Conservation (phyloP, 257 asterid genomes). For the Rubia yunnanensis region DNA sequence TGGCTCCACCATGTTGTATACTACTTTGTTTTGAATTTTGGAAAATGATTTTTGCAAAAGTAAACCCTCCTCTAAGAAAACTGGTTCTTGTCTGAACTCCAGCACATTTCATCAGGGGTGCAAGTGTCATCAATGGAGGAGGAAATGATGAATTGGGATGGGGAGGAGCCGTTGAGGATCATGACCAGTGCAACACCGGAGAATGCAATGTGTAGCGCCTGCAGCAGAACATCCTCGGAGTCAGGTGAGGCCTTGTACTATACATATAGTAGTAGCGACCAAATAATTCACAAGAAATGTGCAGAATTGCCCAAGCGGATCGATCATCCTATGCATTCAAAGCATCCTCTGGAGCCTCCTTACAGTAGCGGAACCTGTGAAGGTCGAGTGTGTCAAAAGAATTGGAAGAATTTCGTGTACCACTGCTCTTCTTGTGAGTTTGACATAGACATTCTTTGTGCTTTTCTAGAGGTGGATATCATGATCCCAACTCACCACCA, state of each 20-base stretch:
- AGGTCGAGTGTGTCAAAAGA: background rate
- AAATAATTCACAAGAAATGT: too few species aligned
- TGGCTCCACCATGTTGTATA: background rate
- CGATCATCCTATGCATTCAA: too few species aligned
- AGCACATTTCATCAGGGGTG: too few species aligned
- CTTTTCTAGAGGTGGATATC: background rate
- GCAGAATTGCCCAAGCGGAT: too few species aligned
- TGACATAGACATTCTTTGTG: background rate
- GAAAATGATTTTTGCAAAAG: background rate
- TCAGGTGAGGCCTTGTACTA: too few species aligned
- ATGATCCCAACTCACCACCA: background rate
- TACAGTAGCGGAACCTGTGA: background rate
- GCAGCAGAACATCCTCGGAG: too few species aligned
- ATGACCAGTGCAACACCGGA: background rate
- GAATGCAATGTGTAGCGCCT: background rate
- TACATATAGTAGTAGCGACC: too few species aligned
- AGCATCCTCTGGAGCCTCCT: background rate
- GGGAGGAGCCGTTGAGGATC: background rate
- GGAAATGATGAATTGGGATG: background rate
- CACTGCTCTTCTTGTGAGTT: conserved; percentile 1
- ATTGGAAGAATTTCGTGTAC: background rate
- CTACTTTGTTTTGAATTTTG: background rate
- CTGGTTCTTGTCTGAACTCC: too few species aligned
- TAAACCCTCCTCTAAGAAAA: background rate
- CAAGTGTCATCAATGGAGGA: background rate